Conservation (phyloP, 1,139 yeast species). For the Suhomyces anneliseae region DNA sequence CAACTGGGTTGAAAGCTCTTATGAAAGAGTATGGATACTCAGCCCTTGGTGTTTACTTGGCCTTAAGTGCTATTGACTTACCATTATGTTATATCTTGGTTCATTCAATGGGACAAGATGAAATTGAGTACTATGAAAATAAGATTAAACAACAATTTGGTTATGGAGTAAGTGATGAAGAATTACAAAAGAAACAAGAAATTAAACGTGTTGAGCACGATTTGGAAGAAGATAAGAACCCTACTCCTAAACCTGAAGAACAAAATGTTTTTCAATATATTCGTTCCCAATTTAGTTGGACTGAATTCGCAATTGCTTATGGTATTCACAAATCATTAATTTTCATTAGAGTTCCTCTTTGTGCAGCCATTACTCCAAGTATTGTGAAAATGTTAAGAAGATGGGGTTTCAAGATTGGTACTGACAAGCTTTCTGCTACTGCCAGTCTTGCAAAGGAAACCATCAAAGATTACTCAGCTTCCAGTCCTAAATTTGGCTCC, state of each 20-base stretch:
- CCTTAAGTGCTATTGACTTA: slow-evolving; percentile 67
- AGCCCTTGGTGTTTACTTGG: slow-evolving; percentile 82
- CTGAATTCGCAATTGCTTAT: slow-evolving; percentile 86
- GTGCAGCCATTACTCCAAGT: slow-evolving; percentile 90
- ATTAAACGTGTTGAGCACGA: slow-evolving; percentile 29
- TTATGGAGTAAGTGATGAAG: slow-evolving; percentile 47
- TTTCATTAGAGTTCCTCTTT: slow-evolving; percentile 79
- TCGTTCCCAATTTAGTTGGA: slow-evolving; percentile 48
- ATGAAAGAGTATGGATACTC: slow-evolving; percentile 88
- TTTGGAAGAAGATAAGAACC: slow-evolving; percentile 19
- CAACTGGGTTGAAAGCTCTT: slow-evolving; percentile 62
- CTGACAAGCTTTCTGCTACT: slow-evolving; percentile 38
- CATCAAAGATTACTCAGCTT: slow-evolving; percentile 40
- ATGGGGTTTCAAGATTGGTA: slow-evolving; percentile 83
- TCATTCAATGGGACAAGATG: slow-evolving; percentile 83
- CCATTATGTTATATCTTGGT: slow-evolving; percentile 83
- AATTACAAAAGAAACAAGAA: slow-evolving; percentile 35
- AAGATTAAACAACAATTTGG: slow-evolving; percentile 61
- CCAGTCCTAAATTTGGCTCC: slow-evolving; percentile 51
- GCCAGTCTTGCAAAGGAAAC: slow-evolving; percentile 39
- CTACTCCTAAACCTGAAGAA: slow-evolving; percentile 14
- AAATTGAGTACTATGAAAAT: slow-evolving; percentile 66
- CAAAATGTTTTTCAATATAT: slow-evolving; percentile 21
- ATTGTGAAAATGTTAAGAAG: slow-evolving; percentile 63
- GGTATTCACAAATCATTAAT: slow-evolving; percentile 87